Evolutionary conservation across 805 yeast genomes (phyloP), one percentile per base, ranked within the genome.

Genomic region (Lipomyces japonicus): DNA sequence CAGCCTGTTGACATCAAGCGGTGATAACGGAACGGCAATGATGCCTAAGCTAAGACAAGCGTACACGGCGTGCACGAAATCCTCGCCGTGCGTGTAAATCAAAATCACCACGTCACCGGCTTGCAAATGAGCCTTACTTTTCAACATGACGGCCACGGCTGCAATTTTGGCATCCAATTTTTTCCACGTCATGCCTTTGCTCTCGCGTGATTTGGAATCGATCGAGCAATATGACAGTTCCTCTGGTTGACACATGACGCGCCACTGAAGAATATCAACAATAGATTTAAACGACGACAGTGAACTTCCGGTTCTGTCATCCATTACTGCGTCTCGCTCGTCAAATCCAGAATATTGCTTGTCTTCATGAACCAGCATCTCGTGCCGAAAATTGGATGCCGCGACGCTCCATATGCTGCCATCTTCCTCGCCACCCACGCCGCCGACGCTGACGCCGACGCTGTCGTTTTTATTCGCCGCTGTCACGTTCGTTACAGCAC

Each of bases 341-440:
- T 87, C 96, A 22, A 88, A 75, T 0, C 95, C 87, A 0, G 96
- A 86, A 46, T 77, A 78, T 63, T 93, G 98, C 51, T 76, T 72
- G 12, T 85, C 90, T 28, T 80, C 79, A 28, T 75, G 77, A n/a
- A 68, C 72, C 28, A 91, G 71, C 0, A 84, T 77, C 3, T 76
- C 71, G 16, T 76, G 71, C 57, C 97, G 73, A 32, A 80, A 65
- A n/a, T 73, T 71, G 0, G 96, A 85, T 2, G 86, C 76, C 54
- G 81, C 86, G 0, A 77, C 79, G 1, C 91, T 80, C 95, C 95
- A 88, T 10, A 88, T 80, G 3, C 95, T 95, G 22, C 95, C 95
- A 28, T 72, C 67, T 2, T 81, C 73, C 64, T 87, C 95, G n/a
- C n/a, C n/a, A n/a, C n/a, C n/a, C n/a, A n/a, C n/a, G n/a, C n/a